A percentile compares a stretch with the other conserved stretches of the same genome.
phyloP scores from a whole-genome alignment of 331 rosid species.

The Telfairia occidentalis region DNA sequence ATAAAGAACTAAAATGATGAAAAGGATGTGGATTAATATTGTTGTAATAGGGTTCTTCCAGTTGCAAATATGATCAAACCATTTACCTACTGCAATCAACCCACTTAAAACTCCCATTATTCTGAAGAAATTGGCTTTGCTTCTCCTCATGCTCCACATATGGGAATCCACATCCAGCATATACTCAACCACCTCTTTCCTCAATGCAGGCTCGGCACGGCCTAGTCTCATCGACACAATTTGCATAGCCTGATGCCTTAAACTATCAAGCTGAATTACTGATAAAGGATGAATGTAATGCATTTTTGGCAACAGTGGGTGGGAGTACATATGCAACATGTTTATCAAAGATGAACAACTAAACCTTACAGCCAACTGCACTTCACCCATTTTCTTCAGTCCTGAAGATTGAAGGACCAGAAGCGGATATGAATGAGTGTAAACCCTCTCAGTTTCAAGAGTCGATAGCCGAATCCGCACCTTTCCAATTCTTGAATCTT shows the following conservation, averaged over 20 bases:
- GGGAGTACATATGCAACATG: constrained; percentile 34
- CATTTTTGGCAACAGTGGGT: constrained; percentile 41
- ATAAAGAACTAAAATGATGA: constrained; percentile 29
- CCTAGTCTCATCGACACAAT: constrained; percentile 32
- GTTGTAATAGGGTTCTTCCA: constrained; percentile 45
- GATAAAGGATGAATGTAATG: constrained; percentile 43
- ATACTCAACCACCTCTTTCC: constrained; percentile 43
- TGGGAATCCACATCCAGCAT: constrained; percentile 43
- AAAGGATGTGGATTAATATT: constrained; percentile 32
- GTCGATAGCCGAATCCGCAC: constrained; percentile 38
- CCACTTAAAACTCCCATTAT: constrained; percentile 36
- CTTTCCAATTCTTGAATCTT: constrained; percentile 36
- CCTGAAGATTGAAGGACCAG: constrained; percentile 33
- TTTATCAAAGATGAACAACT: constrained; percentile 35
- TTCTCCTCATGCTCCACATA: constrained; percentile 50
- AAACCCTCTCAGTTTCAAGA: constrained; percentile 36
- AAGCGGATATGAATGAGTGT: constrained; percentile 42
- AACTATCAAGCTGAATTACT: constrained; percentile 26
- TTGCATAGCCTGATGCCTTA: constrained; percentile 43
- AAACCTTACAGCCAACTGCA: constrained; percentile 42
- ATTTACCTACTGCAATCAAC: constrained; percentile 27
- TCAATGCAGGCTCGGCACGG: constrained; percentile 39
- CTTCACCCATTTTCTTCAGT: constrained; percentile 49
- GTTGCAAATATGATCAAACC: constrained; percentile 42
- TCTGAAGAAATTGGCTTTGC: constrained; percentile 44